Base-by-base conservation (phyloP, 2,329 filamentous ascomycete genomes). In the Fusarium praegraminearum region DNA sequence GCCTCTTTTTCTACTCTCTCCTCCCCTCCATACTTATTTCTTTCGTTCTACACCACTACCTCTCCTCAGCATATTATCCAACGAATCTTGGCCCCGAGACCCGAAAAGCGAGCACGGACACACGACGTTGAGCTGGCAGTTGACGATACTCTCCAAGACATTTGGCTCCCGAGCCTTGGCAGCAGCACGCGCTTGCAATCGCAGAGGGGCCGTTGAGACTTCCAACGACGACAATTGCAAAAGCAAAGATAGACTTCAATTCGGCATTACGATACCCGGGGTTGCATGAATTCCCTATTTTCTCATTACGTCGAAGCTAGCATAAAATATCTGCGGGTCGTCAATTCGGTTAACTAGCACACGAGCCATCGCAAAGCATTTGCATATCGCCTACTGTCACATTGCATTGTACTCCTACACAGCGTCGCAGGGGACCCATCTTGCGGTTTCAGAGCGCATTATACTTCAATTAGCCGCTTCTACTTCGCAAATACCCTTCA, bases 121-220 rank as follows among this genome's bases (percentile, higher is more conserved):
- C 49, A 40, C 59, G 33, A 59, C 57, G 24, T 51, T 30, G 51
- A 50, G 54, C n/a, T 44, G 61, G 36, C 43, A 51, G 59, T 50
- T 55, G 50, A 53, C 53, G 45, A 51, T 44, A 53, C 33, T 36
- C 33, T 32, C 40, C 40, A 57, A 68, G 58, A 60, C 55, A 52
- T 65, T 41, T 70, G 65, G 68, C 68, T 72, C 70, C 68, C 68
- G 68, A 70, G 67, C 70, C 72, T 73, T 71, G 68, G 72, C 72
- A 61, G 72, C 72, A 69, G 46, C 56, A 50, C 62, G 46, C 50
- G 57, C 57, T 71, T 73, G 72, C 72, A 62, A 73, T 68, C 58
- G 62, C 57, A 45, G 62, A 73, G 67, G 67, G 61, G 61, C 55
- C 53, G 40, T 62, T 30, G 22, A 28, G 26, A 40, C 50, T 47